Conservation (phyloP, 306 rosid genomes). For the Corylus avellana region DNA sequence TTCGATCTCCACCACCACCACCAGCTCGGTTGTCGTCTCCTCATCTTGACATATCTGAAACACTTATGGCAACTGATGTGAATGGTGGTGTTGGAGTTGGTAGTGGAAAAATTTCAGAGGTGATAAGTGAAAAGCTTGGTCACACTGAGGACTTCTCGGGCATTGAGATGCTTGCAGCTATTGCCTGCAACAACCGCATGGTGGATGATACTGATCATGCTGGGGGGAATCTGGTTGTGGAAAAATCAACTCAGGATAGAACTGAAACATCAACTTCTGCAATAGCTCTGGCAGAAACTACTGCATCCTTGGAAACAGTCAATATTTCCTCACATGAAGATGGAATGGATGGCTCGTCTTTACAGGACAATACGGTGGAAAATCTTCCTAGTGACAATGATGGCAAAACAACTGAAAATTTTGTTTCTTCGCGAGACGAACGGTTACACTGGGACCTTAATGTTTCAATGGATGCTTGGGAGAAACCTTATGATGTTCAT, state of each 20-base stretch:
- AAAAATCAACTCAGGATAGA: conserved; percentile 10
- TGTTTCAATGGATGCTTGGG: conserved; percentile 45
- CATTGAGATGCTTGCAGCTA: conserved; percentile 45
- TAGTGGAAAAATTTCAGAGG: background rate
- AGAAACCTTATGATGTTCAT: conserved; percentile 29
- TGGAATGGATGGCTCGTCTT: background rate
- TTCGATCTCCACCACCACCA: conserved; percentile 40
- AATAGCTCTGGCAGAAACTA: background rate
- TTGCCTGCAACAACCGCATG: conserved; percentile 36
- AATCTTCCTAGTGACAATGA: conserved; percentile 8
- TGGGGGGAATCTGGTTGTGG: background rate
- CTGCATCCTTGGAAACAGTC: conserved; percentile 10
- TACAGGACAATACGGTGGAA: conserved; percentile 5
- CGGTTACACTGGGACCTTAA: conserved; percentile 47
- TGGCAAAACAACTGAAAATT: background rate
- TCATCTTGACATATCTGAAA: background rate
- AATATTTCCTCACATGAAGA: conserved; percentile 9
- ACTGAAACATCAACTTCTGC: conserved; percentile 14
- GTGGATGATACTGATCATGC: conserved; percentile 20
- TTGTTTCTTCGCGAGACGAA: conserved; percentile 32
- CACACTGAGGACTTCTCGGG: conserved; percentile 36
- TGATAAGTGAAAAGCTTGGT: conserved; percentile 12
- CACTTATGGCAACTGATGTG: background rate
- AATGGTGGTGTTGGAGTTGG: background rate
- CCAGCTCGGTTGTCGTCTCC: conserved; percentile 15